Evolutionary conservation across 2,329 filamentous ascomycete genomes (phyloP).

Genomic region (Aspergillus chevalieri): DNA sequence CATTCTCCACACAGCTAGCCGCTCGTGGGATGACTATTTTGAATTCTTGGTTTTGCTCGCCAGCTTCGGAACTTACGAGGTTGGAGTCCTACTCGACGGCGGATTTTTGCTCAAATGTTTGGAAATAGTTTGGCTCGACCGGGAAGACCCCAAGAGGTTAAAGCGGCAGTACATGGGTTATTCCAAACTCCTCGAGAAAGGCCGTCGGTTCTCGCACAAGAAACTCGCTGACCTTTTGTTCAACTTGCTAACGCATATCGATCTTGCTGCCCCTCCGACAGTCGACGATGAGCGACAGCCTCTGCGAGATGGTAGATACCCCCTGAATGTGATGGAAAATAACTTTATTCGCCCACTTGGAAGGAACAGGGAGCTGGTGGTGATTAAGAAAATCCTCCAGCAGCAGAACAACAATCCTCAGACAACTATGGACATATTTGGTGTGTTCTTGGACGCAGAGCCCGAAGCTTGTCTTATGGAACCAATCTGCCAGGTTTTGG

Average conservation of each 20-base stretch:
- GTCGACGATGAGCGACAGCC: conserved; percentile 19
- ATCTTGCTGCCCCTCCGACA: conserved; percentile 27
- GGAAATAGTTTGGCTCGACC: conserved; percentile 57
- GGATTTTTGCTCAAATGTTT: conserved; percentile 56
- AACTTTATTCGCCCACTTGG: conserved; percentile 29
- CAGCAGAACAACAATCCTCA: conserved; percentile 52
- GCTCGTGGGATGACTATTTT: conserved; percentile 74
- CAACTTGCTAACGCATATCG: conserved; percentile 32
- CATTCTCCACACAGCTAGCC: conserved; percentile 55
- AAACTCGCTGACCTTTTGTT: conserved; percentile 40
- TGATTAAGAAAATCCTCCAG: conserved; percentile 58
- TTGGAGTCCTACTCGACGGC: conserved; percentile 53
- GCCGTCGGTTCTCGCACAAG: conserved; percentile 39
- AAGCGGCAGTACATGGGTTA: conserved; percentile 49
- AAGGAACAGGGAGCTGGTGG: conserved; percentile 24
- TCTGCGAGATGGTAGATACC: conserved; percentile 24
- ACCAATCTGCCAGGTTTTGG: conserved; percentile 50
- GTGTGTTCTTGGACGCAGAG: conserved; percentile 50
- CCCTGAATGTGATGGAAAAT: conserved; percentile 29
- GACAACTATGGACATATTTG: conserved; percentile 53
- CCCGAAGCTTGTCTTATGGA: conserved; percentile 43
- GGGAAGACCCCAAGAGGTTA: conserved; percentile 43
- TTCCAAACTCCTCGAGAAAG: conserved; percentile 39
- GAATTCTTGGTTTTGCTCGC: conserved; percentile 63
- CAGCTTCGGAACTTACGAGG: conserved; percentile 54